A percentile compares a stretch with the other conserved stretches of the same genome.
Evolutionary conservation across 805 yeast species (phyloP).

Genomic region (Pichia occidentalis): DNA sequence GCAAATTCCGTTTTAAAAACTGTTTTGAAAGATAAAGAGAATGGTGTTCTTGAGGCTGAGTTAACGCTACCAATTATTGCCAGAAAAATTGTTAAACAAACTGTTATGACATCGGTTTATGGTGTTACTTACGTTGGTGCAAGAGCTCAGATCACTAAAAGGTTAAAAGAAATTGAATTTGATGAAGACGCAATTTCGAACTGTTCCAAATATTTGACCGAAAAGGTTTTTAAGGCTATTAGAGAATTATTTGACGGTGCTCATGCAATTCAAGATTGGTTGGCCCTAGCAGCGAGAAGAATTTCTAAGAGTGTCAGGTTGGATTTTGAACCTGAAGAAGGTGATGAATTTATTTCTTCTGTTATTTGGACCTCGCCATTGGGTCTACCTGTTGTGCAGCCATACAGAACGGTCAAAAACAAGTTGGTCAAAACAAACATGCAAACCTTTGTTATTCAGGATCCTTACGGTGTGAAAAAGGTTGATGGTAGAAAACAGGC

Average conservation of each 20-base stretch:
- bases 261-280: constrained; percentile 94
- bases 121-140: constrained; percentile 97
- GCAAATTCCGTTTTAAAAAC: constrained; percentile 54
- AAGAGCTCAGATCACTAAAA: constrained; percentile 76
- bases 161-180: constrained; percentile 53
- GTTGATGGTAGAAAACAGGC: constrained; percentile 87
- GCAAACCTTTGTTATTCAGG: constrained; percentile 80
- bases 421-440: constrained; percentile 71
- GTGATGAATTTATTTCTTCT: constrained; percentile 67
- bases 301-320: constrained; percentile 73
- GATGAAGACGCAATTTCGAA: constrained; percentile 32
- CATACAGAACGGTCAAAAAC: constrained; percentile 67
- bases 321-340: constrained; percentile 48
- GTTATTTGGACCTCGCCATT: constrained; percentile 98
- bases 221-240: constrained; percentile 73
- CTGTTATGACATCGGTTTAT: constrained; percentile 97
- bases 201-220: constrained; percentile 59
- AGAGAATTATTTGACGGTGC: constrained; percentile 87
- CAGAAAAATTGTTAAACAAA: constrained; percentile 89
- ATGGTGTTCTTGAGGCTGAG: constrained; percentile 49
- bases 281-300: constrained; percentile 75
- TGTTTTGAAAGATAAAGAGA: constrained; percentile 46
- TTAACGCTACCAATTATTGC: constrained; percentile 55
- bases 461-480: constrained; percentile 77
- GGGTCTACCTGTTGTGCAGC: constrained; percentile 95